Conservation (phyloP, 2,329 filamentous ascomycete genomes). For the Claviceps humidiphila region DNA sequence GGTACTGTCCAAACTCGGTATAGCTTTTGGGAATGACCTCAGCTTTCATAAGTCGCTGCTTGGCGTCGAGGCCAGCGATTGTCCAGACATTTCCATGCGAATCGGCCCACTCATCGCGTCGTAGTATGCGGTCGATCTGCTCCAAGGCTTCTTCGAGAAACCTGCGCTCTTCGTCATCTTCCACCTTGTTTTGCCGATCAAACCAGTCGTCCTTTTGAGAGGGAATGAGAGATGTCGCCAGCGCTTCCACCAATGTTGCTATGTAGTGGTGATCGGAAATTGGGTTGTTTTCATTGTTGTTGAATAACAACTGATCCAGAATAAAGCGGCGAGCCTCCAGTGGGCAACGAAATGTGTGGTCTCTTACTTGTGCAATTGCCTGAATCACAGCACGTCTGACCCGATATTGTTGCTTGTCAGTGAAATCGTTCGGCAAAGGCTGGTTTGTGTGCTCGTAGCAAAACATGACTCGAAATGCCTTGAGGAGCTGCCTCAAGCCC, state of each 20-base stretch:
- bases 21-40: constrained; percentile 42
- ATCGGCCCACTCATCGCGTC: constrained; percentile 55
- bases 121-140: constrained; percentile 52
- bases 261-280: constrained; percentile 88
- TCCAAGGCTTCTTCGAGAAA: constrained; percentile 42
- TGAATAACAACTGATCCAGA: constrained; percentile 79
- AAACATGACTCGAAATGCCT: constrained; percentile 77
- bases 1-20: constrained; percentile 47
- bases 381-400: constrained; percentile 73
- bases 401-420: constrained; percentile 71
- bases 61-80: constrained; percentile 46
- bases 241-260: constrained; percentile 56
- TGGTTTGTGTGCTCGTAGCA: constrained; percentile 68
- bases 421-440: constrained; percentile 82
- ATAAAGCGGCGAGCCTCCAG: constrained; percentile 70
- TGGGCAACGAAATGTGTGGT: constrained; percentile 62
- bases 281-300: constrained; percentile 83
- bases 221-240: constrained; percentile 46
- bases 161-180: constrained; percentile 30
- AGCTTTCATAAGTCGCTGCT: constrained; percentile 50
- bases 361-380: constrained; percentile 67
- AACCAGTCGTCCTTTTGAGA: constrained; percentile 31
- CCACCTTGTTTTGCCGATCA: constrained; percentile 30
- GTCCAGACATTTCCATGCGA: constrained; percentile 58
- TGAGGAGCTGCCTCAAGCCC: constrained; percentile 72